Evolutionary conservation across 148 eudicot genomes (phyloP).

Genomic region (Suaeda aralocaspica): DNA sequence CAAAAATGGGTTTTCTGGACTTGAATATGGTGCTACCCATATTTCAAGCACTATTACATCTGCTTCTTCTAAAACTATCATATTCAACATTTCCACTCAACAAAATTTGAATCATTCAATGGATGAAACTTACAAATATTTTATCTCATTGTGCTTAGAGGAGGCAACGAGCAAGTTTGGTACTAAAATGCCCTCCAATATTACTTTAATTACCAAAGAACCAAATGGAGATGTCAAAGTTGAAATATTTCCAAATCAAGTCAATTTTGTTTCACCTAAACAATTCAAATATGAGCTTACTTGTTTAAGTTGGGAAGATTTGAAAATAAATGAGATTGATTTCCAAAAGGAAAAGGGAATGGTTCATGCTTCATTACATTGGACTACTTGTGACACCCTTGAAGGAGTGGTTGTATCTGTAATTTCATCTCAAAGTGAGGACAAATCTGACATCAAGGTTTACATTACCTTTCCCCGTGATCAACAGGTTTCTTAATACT

Average conservation of each 20-base stretch:
- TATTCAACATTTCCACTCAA: conserved; percentile 26
- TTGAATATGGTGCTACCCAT: neutral
- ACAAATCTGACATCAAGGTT: conserved; percentile 16
- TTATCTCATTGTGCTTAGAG: conserved; percentile 31
- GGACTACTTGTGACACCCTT: conserved; percentile 32
- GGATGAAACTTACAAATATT: conserved; percentile 16
- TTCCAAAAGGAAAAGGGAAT: conserved; percentile 31
- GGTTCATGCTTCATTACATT: conserved; percentile 25
- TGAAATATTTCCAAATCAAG: conserved; percentile 19
- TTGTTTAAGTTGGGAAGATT: conserved; percentile 28
- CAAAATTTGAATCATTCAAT: neutral
- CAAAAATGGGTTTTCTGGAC: neutral
- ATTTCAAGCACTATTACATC: neutral
- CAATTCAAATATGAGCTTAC: conserved; percentile 15
- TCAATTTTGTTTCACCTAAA: conserved; percentile 1
- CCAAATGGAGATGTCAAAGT: conserved; percentile 19
- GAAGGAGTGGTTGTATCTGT: conserved; percentile 35
- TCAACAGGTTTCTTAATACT: neutral
- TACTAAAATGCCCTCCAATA: conserved; percentile 18
- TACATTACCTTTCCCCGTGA: conserved; percentile 17
- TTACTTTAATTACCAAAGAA: conserved; percentile 25
- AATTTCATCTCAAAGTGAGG: conserved; percentile 23
- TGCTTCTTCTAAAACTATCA: conserved; percentile 21
- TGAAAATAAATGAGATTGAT: conserved; percentile 26
- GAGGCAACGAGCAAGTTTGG: conserved; percentile 32